Base-by-base conservation (phyloP, 768 basidiomycete species). In the Leccinum subtestaceum region DNA sequence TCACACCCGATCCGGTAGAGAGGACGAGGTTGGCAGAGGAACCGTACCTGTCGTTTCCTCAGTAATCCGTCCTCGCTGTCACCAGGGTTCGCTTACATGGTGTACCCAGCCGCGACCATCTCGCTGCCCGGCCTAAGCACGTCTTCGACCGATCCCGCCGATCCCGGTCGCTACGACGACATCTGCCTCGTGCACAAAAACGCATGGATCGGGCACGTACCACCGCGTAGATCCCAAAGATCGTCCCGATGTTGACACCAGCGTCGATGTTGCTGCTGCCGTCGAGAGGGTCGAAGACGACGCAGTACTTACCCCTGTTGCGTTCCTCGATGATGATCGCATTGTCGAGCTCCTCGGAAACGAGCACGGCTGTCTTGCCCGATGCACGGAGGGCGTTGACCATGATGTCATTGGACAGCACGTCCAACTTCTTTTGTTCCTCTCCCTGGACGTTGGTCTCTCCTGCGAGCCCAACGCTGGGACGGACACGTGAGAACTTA, bases 321-420 rank as follows among this genome's bases (percentile, higher is more conserved):
- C 77, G 79, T 54, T 85, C 87, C 63, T 93, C 91, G 72, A 95
- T 91, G 72, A 98, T 83, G 75, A 98, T 85, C 17, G 95, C 94
- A 21, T 97, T 84, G 10, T 97, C 94, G 64, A 93, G 81, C 70
- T 98, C 95, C 75, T 99, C 97, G 17, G 94, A 95, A 61, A 99
- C 94, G 65, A 99, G 89, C 13, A 99, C 97, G 13, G 94, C 90
- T 7, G 88, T 92, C 83, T 95, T 97, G 55, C 97, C 94, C n/a
- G 92, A 95, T 3, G 95, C 95, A 45, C 93, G 85, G 34, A 99
- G 84, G 50, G 95, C 89, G 70, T 98, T 98, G 67, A 98, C 84
- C 97, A 99, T 98, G 81, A 99, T 99, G 73, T 99, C 95, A 73
- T 99, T 98, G 13, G 94, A 91, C 32, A 97, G 80, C n/a, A 97